Base-by-base conservation (phyloP, 345 rosid species). In the Acer yangbiense region DNA sequence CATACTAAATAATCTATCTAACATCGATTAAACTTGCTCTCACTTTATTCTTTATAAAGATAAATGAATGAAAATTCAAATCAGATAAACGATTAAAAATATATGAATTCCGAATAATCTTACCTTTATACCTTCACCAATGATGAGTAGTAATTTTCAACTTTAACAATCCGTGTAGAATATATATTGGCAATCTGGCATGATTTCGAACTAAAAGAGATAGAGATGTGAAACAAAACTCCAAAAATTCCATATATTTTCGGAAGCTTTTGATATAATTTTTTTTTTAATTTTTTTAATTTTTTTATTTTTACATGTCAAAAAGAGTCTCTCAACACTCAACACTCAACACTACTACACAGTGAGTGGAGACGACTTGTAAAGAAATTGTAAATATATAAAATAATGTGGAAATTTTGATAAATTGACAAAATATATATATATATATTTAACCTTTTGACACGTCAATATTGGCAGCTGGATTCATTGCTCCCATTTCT, bases 401-500 rank as follows among this genome's bases (percentile, higher is more conserved):
- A 50, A 13, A 50, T 50, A 13, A 50, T 12, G 63, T 58, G 9
- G 57, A 32, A 21, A 68, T 20, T 5, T 8, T 17, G 9, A 18
- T 41, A 67, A 39, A 41, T 9, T 7, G 52, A 44, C 17, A 68
- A 48, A 10, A 23, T n/a, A n/a, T n/a, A 23, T 23, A 23, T 23
- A 23, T 23, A 23, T 23, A 23, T 23, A 12, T 46, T 44, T 6
- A 9, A 35, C 7, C 16, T 14, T 25, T 61, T 62, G 69, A 74
- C 10, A 25, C 44, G 61, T 74, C 58, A 73, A 62, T 23, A 14
- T 2, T 60, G 18, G 68, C 60, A 63, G 43, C 77, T 25, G 12
- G 69, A 74, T 74, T 25, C 77, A 63, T 44, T 62, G 69, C 14
- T 32, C 13, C 39, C 61, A 4, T 35, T 32, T 35, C 39, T 35